Evolutionary conservation across 306 rosid genomes (phyloP).

Genomic region (Acacia melanoxylon): DNA sequence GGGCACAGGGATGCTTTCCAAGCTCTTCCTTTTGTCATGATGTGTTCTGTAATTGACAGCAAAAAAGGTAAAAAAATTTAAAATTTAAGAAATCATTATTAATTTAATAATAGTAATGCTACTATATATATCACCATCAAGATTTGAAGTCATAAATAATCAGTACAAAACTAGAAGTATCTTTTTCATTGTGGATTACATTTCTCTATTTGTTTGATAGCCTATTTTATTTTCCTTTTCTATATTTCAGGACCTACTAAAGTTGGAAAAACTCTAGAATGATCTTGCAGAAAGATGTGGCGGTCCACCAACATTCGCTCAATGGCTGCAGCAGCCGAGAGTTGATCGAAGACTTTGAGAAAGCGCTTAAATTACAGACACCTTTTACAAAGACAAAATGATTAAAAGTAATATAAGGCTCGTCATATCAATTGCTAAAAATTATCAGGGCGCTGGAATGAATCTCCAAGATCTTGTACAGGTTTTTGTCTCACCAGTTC

Average conservation of each 20-base stretch:
- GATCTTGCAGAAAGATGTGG: conserved; percentile 79
- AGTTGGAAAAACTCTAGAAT: conserved; percentile 80
- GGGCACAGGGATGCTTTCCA: conserved; percentile 21
- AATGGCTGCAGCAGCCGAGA: conserved; percentile 95
- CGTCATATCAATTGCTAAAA: conserved; percentile 94
- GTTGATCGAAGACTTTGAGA: conserved; percentile 79
- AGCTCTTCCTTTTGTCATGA: conserved; percentile 23
- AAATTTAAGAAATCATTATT: conserved; percentile 13
- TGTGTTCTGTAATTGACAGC: conserved; percentile 9
- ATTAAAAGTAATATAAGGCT: conserved; percentile 90
- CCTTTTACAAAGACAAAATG: conserved; percentile 87
- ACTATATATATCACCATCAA: conserved; percentile 11
- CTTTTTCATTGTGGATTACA: conserved; percentile 13
- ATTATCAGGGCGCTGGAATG: conserved; percentile 92
- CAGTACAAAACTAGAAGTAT: neutral
- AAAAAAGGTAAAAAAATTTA: neutral
- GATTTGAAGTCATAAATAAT: conserved; percentile 2
- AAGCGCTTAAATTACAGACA: conserved; percentile 74
- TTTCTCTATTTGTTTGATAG: conserved; percentile 5
- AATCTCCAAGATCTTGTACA: conserved; percentile 96
- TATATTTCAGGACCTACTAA: conserved; percentile 70
- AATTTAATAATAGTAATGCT: conserved; percentile 5
- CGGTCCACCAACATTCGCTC: conserved; percentile 69
- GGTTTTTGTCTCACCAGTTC: conserved; percentile 42
- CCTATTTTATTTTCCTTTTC: conserved; percentile 38